Evolutionary conservation across 2,329 filamentous ascomycete species (phyloP).

Genomic region (Drechslerella stenobrocha): DNA sequence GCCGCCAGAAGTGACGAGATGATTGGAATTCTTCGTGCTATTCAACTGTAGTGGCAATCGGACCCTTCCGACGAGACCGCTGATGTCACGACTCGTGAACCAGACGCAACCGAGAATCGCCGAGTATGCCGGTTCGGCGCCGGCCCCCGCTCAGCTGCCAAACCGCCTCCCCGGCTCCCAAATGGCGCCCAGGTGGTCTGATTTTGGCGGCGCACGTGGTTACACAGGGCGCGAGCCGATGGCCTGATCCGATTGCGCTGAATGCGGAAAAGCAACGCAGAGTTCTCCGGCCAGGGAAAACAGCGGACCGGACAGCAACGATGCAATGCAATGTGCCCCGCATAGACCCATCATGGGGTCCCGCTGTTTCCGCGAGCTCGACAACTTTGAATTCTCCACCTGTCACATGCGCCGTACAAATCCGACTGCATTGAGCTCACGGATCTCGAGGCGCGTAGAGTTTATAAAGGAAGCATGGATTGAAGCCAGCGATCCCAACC

Average conservation of each 20-base stretch:
- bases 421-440: not conserved
- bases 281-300: not conserved
- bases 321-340: too few relatives aligned
- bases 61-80: too few relatives aligned
- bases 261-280: not conserved
- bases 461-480: constrained; percentile 4
- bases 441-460: not conserved
- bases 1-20: too few relatives aligned
- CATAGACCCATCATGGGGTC: not conserved
- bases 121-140: too few relatives aligned
- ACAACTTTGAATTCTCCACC: not conserved
- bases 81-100: too few relatives aligned
- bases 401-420: not conserved
- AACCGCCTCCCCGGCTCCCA: too few relatives aligned
- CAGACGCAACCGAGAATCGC: too few relatives aligned
- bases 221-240: not conserved
- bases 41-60: too few relatives aligned
- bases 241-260: not conserved
- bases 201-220: not conserved
- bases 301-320: too few relatives aligned
- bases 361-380: not conserved
- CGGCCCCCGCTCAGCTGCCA: too few relatives aligned
- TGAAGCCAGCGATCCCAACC: not conserved
- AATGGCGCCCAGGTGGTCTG: constrained; percentile 1
- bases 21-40: too few relatives aligned